Base-by-base conservation (phyloP, 2,329 filamentous ascomycete genomes). In the Clonostachys solani region DNA sequence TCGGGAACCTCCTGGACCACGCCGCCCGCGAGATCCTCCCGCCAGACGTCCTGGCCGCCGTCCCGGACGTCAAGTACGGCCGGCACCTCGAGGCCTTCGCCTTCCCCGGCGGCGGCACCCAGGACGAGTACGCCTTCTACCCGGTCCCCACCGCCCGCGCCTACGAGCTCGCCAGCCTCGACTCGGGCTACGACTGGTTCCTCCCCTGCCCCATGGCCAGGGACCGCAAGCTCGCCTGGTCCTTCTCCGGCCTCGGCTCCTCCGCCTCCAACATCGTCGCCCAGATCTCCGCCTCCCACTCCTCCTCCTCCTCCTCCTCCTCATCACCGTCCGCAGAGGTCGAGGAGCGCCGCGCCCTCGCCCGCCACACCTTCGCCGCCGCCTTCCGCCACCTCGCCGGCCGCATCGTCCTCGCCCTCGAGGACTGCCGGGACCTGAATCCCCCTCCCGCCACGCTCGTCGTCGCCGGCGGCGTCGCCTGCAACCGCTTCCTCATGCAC, bases 1-100 rank as follows among this genome's bases (percentile, higher is more conserved):
- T 96, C 49, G 94, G 94, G 43, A 89, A 96, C 66, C 82, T 88
- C 57, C 73, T 99, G 34, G 94, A 99, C 72, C 96, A 97, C 67
- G 78, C 83, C 48, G 91, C 89, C 8, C 82, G 94, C 42, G 73
- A 77, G 15, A 81, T 96, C 48, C 67, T 97, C 1, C 92, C 92
- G 0, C 23, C 67, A 0, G 64, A 73, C 0, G 53, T 84, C 4
- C 64, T 92, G 18, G 67, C 74, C 16, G 61, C 63, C 2, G 73
- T 74, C 36, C 73, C 72, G 40, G 79, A 80, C 55, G 84, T 89
- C 46, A 90, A 90, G 75, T 97, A 95, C 68, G 94, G 86, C 5
- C 83, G 83, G 29, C 66, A 86, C 16, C 78, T 99, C 16, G 92
- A 97, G 61, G 56, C 73, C 5, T 96, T 92, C 64, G 89, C 88